Conservation (phyloP, 83 land plant genomes). For the Isoetes engelmannii region DNA sequence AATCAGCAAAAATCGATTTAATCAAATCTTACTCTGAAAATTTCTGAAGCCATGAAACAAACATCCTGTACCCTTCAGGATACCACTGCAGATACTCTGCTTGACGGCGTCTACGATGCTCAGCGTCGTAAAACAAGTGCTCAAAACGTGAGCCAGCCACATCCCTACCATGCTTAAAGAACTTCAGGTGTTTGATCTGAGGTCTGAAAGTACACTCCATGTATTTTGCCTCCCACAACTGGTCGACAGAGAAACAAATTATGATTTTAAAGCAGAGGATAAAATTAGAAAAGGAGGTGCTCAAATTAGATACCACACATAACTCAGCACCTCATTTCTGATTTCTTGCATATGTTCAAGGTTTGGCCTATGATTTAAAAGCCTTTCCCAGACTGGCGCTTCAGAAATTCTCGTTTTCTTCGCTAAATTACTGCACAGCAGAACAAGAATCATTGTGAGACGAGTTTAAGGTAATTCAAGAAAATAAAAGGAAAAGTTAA, state of each 20-base stretch:
- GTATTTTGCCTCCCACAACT: constrained; percentile 18
- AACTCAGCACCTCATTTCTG: constrained; percentile 13
- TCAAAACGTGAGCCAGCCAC: constrained; percentile 13
- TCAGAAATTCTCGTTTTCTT: constrained; percentile 16
- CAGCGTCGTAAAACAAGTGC: constrained; percentile 26
- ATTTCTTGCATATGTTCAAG: constrained; percentile 17
- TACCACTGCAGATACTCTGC: constrained; percentile 26
- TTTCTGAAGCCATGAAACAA: neutral
- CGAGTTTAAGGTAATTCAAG: too few relatives aligned
- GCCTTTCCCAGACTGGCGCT: constrained; percentile 22
- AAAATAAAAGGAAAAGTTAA: too few relatives aligned
- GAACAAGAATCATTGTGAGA: too few relatives aligned
- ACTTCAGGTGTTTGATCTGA: constrained; percentile 11
- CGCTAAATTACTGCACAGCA: constrained; percentile 18
- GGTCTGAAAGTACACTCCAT: constrained; percentile 29
- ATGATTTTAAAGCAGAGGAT: neutral
- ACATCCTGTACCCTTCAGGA: constrained; percentile 17
- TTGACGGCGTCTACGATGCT: constrained; percentile 21
- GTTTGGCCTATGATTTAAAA: constrained; percentile 8
- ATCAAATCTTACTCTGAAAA: neutral
- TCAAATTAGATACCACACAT: neutral
- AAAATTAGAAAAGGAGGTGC: neutral
- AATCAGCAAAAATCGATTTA: neutral
- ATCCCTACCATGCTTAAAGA: neutral
- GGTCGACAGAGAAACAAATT: neutral